Evolutionary conservation across 2,329 filamentous ascomycete genomes (phyloP).

Genomic region (Ophiocordyceps camponoti-floridani): DNA sequence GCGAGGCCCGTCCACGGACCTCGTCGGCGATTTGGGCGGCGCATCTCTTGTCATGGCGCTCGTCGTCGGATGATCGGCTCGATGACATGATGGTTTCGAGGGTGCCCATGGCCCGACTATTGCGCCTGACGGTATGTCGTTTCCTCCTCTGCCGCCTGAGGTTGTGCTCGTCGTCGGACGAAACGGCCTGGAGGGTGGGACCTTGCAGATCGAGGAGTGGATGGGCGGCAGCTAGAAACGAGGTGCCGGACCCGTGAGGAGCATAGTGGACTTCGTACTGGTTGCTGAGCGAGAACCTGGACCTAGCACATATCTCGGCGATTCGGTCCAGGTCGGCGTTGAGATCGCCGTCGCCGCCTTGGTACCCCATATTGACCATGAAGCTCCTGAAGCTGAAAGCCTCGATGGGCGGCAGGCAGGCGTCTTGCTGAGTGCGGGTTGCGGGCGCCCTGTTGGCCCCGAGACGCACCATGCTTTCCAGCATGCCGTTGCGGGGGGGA

Average conservation of each 20-base stretch:
- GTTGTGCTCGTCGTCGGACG: constrained; percentile 35
- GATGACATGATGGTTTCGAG: constrained; percentile 51
- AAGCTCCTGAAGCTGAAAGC: constrained; percentile 49
- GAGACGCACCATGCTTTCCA: constrained; percentile 24
- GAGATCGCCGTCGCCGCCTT: constrained; percentile 26
- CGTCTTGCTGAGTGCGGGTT: constrained; percentile 12
- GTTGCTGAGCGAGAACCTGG: constrained; percentile 46
- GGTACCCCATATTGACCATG: constrained; percentile 34
- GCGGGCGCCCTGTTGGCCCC: constrained; percentile 18
- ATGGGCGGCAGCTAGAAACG: constrained; percentile 20
- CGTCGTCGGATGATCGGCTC: constrained; percentile 45
- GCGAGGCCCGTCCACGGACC: constrained; percentile 28
- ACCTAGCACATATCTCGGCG: constrained; percentile 48
- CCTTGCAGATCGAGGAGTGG: constrained; percentile 19
- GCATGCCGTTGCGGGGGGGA: constrained; percentile 18
- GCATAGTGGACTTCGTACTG: constrained; percentile 49
- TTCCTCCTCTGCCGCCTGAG: constrained; percentile 20
- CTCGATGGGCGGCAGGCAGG: constrained; percentile 40
- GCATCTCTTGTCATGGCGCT: constrained; percentile 36
- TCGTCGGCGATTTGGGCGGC: constrained; percentile 37
- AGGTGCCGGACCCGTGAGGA: constrained; percentile 39
- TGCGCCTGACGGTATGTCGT: constrained; percentile 22
- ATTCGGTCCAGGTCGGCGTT: constrained; percentile 43
- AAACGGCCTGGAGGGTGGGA: constrained; percentile 38
- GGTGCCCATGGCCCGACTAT: constrained; percentile 40